Evolutionary conservation across 192 early-diverging fungal species (phyloP).

Genomic region (Spinellus fusiger): DNA sequence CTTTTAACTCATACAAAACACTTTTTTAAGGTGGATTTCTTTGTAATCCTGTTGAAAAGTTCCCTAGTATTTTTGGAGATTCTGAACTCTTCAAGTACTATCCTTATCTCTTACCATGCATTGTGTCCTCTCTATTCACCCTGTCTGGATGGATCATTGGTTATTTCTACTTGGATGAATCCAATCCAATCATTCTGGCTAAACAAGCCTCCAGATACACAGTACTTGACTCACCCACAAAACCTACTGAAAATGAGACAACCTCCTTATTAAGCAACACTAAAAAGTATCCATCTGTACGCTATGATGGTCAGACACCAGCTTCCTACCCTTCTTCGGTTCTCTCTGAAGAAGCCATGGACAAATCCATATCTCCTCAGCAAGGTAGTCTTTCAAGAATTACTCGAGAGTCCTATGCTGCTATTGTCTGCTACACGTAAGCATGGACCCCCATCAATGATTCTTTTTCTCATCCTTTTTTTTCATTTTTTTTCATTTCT

Average conservation of each 20-base stretch:
- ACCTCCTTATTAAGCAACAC: background rate
- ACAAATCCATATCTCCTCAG: constrained; percentile 5
- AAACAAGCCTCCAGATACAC: background rate
- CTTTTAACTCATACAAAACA: background rate
- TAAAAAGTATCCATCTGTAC: background rate
- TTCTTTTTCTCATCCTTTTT: background rate
- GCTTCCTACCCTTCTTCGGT: background rate
- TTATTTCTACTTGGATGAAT: constrained; percentile 58
- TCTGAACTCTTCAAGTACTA: constrained; percentile 52
- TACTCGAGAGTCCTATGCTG: constrained; percentile 2
- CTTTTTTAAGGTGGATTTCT: constrained; percentile 64
- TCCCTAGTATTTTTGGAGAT: constrained; percentile 55
- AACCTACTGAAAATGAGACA: background rate
- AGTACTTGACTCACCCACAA: background rate
- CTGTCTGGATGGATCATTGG: constrained; percentile 61
- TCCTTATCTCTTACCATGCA: constrained; percentile 85
- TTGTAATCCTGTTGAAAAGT: constrained; percentile 62
- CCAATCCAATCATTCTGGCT: constrained; percentile 26
- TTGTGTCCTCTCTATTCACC: constrained; percentile 55
- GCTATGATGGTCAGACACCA: background rate
- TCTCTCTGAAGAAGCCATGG: background rate
- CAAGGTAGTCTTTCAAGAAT: constrained; percentile 1
- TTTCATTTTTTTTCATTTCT: background rate
- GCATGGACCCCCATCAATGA: background rate
- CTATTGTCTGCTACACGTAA: constrained; percentile 24